phyloP scores from a whole-genome alignment of 495 filamentous ascomycete species.

The Lophiostoma macrostomum region DNA sequence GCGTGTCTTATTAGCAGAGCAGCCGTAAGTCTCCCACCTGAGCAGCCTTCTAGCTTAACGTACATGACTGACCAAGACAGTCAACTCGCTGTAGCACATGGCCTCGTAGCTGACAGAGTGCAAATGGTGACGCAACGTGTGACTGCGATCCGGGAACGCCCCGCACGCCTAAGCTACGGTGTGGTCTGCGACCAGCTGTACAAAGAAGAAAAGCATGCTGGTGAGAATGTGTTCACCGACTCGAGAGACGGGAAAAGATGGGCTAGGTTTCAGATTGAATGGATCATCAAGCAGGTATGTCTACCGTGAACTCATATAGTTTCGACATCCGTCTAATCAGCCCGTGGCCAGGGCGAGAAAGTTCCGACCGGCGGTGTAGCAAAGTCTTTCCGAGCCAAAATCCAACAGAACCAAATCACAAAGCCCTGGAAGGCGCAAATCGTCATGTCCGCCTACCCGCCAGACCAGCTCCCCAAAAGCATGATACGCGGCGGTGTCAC shows the following conservation, averaged over 20 bases:
- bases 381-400: not conserved
- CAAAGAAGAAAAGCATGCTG: not conserved
- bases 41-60: not conserved
- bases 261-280: not conserved
- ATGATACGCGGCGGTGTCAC: not conserved
- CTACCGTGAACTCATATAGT: not conserved
- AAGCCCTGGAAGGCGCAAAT: not conserved
- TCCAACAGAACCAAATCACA: not conserved
- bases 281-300: constrained; percentile 1
- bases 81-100: constrained; percentile 1
- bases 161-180: not conserved
- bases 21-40: not conserved
- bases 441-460: constrained; percentile 2
- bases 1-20: not conserved
- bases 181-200: constrained; percentile 3
- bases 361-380: not conserved
- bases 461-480: not conserved
- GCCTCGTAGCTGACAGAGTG: not conserved
- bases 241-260: constrained; percentile 1
- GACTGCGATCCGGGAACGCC: not conserved
- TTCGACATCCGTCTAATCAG: not conserved
- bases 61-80: not conserved
- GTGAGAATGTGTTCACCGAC: not conserved
- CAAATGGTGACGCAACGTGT: constrained; percentile 1
- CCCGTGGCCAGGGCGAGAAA: not conserved